phyloP scores from a whole-genome alignment of 2,329 filamentous ascomycete genomes.

The Trichoderma atroviride region DNA sequence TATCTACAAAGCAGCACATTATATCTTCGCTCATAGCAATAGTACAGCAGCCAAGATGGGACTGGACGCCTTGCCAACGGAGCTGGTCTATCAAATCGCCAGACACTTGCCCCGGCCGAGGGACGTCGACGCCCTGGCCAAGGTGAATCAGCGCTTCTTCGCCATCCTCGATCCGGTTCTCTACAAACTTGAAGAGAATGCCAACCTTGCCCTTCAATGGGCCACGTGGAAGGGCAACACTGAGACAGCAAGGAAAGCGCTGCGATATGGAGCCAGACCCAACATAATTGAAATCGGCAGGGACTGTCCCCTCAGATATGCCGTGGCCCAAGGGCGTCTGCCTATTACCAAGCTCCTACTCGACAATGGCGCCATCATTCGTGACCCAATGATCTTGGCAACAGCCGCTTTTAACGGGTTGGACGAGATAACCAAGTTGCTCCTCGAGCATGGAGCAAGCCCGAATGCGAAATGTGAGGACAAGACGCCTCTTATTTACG shows the following conservation, averaged over 20 bases:
- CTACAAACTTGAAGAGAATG: background rate
- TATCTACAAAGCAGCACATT: background rate
- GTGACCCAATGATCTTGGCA: background rate
- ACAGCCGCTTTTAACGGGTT: background rate
- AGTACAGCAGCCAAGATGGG: background rate
- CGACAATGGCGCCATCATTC: conserved; percentile 3
- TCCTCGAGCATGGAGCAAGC: conserved; percentile 11
- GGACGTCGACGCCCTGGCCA: conserved; percentile 14
- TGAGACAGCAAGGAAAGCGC: background rate
- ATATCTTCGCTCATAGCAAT: background rate
- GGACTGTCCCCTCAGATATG: background rate
- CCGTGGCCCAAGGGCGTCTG: background rate
- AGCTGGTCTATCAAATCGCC: conserved; percentile 6
- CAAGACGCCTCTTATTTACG: conserved; percentile 18
- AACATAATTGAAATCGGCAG: background rate
- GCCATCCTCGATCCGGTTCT: conserved; percentile 1
- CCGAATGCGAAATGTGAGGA: background rate
- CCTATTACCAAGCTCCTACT: conserved; percentile 10
- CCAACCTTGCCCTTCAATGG: conserved; percentile 1
- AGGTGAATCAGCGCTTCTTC: background rate
- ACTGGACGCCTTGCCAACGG: background rate
- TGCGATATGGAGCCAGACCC: conserved; percentile 12
- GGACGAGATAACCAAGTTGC: conserved; percentile 5
- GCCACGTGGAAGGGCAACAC: background rate
- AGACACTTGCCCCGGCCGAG: background rate